phyloP scores from a whole-genome alignment of 148 eudicot genomes.

The Pouteria glomerata region DNA sequence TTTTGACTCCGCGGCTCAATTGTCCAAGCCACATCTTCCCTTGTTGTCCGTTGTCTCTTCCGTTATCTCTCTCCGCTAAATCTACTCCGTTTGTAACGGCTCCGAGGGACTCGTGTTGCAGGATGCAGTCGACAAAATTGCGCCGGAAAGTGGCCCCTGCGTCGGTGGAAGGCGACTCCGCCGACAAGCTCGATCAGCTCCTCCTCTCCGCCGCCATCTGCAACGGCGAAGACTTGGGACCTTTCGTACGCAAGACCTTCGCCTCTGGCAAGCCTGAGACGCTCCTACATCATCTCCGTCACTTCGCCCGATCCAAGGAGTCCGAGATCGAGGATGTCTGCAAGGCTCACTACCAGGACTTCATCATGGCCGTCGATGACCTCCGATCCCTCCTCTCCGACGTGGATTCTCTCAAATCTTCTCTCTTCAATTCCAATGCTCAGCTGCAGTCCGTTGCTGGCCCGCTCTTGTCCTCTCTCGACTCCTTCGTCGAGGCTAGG shows the following conservation, averaged over 20 bases:
- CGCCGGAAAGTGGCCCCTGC: slow-evolving; percentile 62
- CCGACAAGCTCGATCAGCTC: slow-evolving; percentile 69
- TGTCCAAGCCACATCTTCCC: background rate
- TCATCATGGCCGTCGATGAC: slow-evolving; percentile 90
- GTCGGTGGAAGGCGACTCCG: slow-evolving; percentile 28
- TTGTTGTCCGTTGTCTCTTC: slow-evolving; percentile 1
- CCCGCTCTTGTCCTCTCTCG: slow-evolving; percentile 61
- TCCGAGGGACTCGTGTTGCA: background rate
- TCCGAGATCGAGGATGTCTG: slow-evolving; percentile 85
- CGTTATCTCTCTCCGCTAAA: slow-evolving; percentile 14
- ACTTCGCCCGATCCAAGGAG: slow-evolving; percentile 66
- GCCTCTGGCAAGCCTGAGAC: slow-evolving; percentile 70
- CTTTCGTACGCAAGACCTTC: slow-evolving; percentile 80
- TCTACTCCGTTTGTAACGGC: slow-evolving; percentile 27
- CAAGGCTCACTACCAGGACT: slow-evolving; percentile 89
- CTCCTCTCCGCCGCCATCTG: slow-evolving; percentile 82
- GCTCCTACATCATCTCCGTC: slow-evolving; percentile 63
- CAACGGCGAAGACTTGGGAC: slow-evolving; percentile 84
- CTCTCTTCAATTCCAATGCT: slow-evolving; percentile 56
- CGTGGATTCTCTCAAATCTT: slow-evolving; percentile 75
- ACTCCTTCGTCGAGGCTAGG: slow-evolving; percentile 48
- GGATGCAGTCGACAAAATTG: slow-evolving; percentile 45
- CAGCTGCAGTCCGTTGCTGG: slow-evolving; percentile 61
- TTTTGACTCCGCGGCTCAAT: too few species aligned
- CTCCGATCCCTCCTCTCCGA: slow-evolving; percentile 90